A percentile compares a stretch with the other conserved stretches of the same genome.
Evolutionary conservation across 1,284 basidiomycete genomes (phyloP).

Genomic region (Sphagnurus paluster): DNA sequence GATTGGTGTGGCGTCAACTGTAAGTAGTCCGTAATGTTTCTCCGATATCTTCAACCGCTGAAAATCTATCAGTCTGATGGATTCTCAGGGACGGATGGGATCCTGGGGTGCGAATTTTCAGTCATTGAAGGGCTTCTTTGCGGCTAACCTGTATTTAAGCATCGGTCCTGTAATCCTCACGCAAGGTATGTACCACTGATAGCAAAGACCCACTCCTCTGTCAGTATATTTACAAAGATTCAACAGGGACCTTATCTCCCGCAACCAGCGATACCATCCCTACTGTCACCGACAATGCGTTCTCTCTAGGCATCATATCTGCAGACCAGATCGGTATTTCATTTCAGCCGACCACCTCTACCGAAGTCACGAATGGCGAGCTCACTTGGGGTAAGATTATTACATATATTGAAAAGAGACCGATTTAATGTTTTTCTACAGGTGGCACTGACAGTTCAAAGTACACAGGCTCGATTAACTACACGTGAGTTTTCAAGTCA

Average conservation of each 20-base stretch:
- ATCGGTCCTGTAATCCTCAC: slow-evolving; percentile 54
- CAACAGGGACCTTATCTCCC: slow-evolving; percentile 33
- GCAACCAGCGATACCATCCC: slow-evolving; percentile 30
- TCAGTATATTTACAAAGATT: neutral
- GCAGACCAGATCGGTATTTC: slow-evolving; percentile 46
- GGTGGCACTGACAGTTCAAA: slow-evolving; percentile 50
- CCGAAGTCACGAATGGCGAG: slow-evolving; percentile 37
- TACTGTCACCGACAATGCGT: slow-evolving; percentile 53
- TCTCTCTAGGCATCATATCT: slow-evolving; percentile 36
- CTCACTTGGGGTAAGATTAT: slow-evolving; percentile 42
- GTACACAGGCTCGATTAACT: slow-evolving; percentile 46
- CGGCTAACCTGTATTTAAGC: slow-evolving; percentile 19
- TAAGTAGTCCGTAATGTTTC: slow-evolving; percentile 25
- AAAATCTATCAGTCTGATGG: slow-evolving; percentile 26
- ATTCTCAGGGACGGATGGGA: slow-evolving; percentile 47
- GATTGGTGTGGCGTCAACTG: slow-evolving; percentile 50
- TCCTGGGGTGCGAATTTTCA: slow-evolving; percentile 43
- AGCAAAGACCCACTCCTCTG: too few species aligned
- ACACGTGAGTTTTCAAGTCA: slow-evolving; percentile 36
- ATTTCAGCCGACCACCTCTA: slow-evolving; percentile 44
- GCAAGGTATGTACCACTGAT: slow-evolving; percentile 20
- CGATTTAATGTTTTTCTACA: slow-evolving; percentile 26
- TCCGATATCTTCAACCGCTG: neutral
- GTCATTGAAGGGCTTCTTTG: neutral
- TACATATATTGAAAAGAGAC: neutral